phyloP scores from a whole-genome alignment of 768 basidiomycete genomes.

The Leucocoprinus leucothites region DNA sequence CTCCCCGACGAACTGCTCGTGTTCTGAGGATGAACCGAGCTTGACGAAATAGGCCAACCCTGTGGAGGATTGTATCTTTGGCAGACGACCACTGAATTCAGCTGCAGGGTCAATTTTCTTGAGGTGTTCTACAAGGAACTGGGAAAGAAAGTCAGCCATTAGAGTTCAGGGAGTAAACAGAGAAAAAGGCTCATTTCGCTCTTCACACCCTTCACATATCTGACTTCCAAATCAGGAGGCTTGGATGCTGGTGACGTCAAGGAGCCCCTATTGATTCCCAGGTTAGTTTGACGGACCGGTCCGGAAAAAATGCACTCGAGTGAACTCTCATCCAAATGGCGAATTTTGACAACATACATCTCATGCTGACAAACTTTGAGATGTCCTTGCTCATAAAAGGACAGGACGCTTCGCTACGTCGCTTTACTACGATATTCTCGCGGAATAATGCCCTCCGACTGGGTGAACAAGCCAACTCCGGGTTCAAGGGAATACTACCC shows the following conservation, averaged over 20 bases:
- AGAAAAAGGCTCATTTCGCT: no score
- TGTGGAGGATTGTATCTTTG: conserved; percentile 52
- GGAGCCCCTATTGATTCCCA: no score
- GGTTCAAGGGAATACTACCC: conserved; percentile 55
- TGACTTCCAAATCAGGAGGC: no score
- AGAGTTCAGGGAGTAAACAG: neutral
- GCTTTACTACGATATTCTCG: neutral
- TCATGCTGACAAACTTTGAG: conserved; percentile 9
- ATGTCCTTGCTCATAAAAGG: neutral
- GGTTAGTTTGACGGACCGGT: neutral
- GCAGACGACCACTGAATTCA: conserved; percentile 42
- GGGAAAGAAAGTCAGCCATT: neutral
- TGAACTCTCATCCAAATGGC: neutral
- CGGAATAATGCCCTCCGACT: conserved; percentile 7
- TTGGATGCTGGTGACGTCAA: conserved; percentile 10
- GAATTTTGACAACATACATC: neutral
- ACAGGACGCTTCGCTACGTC: neutral
- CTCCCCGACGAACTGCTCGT: conserved; percentile 69
- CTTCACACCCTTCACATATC: no score
- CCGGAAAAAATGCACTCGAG: neutral
- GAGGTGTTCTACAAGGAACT: conserved; percentile 25
- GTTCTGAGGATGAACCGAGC: conserved; percentile 44
- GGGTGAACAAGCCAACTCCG: conserved; percentile 45
- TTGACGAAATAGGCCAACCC: conserved; percentile 65
- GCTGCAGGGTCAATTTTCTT: conserved; percentile 46